These are phyloP conservation scores for Gossypium anomalum DNA, from an alignment of 345 rosid genomes.

Conservation along the genomic window DNA sequence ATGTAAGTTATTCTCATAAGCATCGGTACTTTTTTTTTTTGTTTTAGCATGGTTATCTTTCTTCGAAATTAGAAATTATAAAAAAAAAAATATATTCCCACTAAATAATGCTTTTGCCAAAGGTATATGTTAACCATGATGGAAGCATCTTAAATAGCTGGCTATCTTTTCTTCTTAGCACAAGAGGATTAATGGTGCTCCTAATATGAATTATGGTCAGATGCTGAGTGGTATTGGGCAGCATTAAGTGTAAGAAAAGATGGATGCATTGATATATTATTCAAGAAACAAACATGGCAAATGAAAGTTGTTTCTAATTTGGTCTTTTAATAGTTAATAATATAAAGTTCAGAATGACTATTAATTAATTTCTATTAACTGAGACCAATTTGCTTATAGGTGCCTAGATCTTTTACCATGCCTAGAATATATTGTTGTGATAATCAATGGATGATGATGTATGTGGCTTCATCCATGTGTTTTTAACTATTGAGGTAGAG, in stretches of 20 bases:
- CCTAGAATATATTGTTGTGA: not conserved
- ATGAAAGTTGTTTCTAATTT: constrained; percentile 1
- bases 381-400: not conserved
- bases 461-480: not conserved
- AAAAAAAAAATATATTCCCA: not conserved
- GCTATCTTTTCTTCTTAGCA: not conserved
- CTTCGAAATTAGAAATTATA: not conserved
- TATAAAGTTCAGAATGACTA: not conserved
- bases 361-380: not conserved
- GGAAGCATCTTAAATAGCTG: not conserved
- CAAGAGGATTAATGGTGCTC: not conserved
- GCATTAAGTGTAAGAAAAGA: not conserved
- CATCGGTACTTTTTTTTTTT: not conserved
- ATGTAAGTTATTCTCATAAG: not conserved
- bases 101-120: not conserved
- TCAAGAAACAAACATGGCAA: not conserved
- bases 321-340: not conserved
- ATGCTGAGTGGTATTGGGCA: not conserved
- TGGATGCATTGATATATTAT: not conserved
- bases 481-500: not conserved
- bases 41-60: not conserved
- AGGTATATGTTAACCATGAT: not conserved
- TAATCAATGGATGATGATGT: not conserved
- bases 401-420: not conserved
- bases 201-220: not conserved